Evolutionary conservation across 768 basidiomycete genomes (phyloP).

Genomic region (Lyophyllum semitale): DNA sequence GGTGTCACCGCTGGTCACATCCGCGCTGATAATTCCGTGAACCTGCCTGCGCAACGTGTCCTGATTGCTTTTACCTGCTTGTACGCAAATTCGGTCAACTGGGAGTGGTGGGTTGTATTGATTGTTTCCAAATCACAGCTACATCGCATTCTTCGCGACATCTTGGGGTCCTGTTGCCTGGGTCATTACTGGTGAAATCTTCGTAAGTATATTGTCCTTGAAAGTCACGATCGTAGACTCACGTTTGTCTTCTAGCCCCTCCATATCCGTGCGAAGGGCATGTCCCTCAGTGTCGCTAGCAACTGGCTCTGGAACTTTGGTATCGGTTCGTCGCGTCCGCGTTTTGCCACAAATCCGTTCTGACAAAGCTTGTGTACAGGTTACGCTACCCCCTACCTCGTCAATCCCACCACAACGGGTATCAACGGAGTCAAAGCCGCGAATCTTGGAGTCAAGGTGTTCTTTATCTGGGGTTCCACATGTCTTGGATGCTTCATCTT

Average conservation of each 20-base stretch:
- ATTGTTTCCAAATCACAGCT: neutral
- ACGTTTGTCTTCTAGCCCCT: constrained; percentile 45
- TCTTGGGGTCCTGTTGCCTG: constrained; percentile 78
- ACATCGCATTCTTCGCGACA: constrained; percentile 45
- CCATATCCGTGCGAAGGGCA: constrained; percentile 79
- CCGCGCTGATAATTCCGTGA: constrained; percentile 19
- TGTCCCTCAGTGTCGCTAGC: constrained; percentile 74
- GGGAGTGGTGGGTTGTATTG: too few species aligned
- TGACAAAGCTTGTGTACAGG: constrained; percentile 21
- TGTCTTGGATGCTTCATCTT: constrained; percentile 74
- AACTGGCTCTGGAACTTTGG: constrained; percentile 84
- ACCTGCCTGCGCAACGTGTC: constrained; percentile 52
- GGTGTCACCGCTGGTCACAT: constrained; percentile 32
- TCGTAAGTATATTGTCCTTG: constrained; percentile 29
- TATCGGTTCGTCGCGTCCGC: constrained; percentile 51
- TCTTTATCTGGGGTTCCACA: constrained; percentile 82
- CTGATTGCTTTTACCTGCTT: constrained; percentile 61
- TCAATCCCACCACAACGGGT: constrained; percentile 32
- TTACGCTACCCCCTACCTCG: constrained; percentile 53
- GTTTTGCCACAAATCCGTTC: too few species aligned
- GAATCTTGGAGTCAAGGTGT: constrained; percentile 69
- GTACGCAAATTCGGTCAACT: constrained; percentile 24
- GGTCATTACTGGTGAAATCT: constrained; percentile 76
- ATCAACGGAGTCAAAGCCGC: constrained; percentile 34
- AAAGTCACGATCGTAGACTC: neutral